A percentile compares a stretch with the other conserved stretches of the same genome.
Conservation (phyloP, 129 eudicot genomes). For the Pittosporum tobira region DNA sequence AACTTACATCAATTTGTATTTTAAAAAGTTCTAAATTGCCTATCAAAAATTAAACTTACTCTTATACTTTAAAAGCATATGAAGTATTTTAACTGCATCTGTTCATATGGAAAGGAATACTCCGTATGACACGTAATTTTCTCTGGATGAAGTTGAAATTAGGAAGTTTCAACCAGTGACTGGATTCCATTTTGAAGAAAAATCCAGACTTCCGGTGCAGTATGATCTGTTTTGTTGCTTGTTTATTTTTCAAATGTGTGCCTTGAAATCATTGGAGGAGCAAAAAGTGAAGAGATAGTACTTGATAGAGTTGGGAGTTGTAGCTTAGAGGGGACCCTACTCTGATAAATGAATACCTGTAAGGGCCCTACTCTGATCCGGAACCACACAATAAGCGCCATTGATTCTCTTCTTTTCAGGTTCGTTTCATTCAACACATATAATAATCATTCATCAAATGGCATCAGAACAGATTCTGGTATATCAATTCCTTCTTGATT, state of each 20-base stretch:
- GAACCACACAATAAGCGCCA: slow-evolving; percentile 10
- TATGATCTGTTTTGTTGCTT: background rate
- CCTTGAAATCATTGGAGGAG: slow-evolving; percentile 13
- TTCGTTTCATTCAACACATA: too few species aligned
- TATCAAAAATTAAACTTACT: too few species aligned
- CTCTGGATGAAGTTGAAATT: too few species aligned
- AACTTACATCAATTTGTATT: too few species aligned
- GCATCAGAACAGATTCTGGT: background rate
- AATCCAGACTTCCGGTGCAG: background rate
- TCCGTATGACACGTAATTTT: too few species aligned
- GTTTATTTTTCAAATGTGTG: slow-evolving; percentile 1
- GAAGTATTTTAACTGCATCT: too few species aligned
- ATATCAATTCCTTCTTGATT: slow-evolving; percentile 11
- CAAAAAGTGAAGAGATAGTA: slow-evolving; percentile 13
- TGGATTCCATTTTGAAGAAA: background rate
- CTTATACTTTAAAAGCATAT: too few species aligned
- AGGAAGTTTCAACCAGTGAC: too few species aligned
- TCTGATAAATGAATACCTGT: slow-evolving; percentile 3
- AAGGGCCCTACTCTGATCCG: slow-evolving; percentile 1
- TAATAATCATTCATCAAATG: slow-evolving; percentile 1
- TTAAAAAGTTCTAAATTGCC: too few species aligned
- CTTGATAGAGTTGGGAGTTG: background rate
- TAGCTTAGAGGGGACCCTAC: slow-evolving; percentile 10
- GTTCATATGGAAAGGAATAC: too few species aligned
- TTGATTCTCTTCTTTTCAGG: background rate